Percentiles rank a stretch among this genome's conserved stretches.
Conservation (phyloP, 169 alveolate genomes). For the Plasmodium yoelii region DNA sequence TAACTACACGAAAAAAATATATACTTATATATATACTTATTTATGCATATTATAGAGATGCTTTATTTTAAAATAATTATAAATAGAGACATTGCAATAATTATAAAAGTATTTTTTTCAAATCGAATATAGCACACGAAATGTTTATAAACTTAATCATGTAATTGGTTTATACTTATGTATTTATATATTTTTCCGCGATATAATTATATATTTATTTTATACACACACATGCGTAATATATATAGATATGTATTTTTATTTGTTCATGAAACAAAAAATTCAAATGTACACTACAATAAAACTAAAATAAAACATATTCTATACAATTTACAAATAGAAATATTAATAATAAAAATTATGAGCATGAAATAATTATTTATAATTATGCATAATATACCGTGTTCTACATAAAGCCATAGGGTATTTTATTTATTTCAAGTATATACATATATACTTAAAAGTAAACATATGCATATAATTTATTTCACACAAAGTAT, state of each 20-base stretch:
- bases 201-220: not conserved
- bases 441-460: not conserved
- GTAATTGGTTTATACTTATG: not conserved
- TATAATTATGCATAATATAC: not conserved
- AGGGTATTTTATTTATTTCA: not conserved
- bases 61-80: not conserved
- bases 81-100: not conserved
- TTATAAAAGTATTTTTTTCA: not conserved
- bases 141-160: not conserved
- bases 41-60: not conserved
- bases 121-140: not conserved
- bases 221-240: not conserved
- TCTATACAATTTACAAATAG: not conserved
- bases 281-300: not conserved
- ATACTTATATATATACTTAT: not conserved
- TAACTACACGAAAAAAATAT: conserved; percentile 26
- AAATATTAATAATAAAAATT: not conserved
- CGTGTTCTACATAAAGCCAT: conserved; percentile 1
- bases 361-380: not conserved
- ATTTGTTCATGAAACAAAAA: not conserved
- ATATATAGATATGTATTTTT: conserved; percentile 10
- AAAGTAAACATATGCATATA: not conserved
- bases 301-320: not conserved
- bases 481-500: not conserved
- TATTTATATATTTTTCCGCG: not conserved